Percentiles rank a stretch among this genome's conserved stretches.
These are phyloP conservation scores for Sporothrix schenckii DNA, from an alignment of 2,329 filamentous ascomycete genomes.

Conservation along the genomic window DNA sequence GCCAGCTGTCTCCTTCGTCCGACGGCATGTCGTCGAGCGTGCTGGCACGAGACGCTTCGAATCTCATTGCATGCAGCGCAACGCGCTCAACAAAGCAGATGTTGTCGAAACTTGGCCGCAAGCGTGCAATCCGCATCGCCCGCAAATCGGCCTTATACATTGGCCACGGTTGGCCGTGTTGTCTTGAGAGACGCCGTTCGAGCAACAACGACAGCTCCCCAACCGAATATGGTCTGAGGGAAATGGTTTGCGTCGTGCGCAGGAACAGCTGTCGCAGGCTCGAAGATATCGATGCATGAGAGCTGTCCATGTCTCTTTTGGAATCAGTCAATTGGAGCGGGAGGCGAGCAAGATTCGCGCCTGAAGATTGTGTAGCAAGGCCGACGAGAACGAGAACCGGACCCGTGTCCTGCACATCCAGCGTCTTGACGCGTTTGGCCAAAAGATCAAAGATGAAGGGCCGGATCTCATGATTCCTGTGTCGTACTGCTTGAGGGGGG, in stretches of 20 bases:
- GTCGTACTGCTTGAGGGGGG: neutral
- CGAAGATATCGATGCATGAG: neutral
- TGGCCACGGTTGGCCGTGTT: neutral
- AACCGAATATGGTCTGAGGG: neutral
- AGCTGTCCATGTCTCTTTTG: neutral
- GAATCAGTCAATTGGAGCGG: no score
- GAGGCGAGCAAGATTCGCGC: neutral
- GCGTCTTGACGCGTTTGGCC: neutral
- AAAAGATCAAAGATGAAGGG: neutral
- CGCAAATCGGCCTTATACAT: neutral
- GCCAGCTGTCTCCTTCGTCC: neutral
- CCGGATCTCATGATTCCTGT: neutral
- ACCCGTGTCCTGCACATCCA: neutral
- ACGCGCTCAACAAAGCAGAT: conserved; percentile 1
- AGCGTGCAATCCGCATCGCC: neutral
- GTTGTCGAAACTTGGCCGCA: conserved; percentile 4
- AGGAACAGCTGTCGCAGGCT: neutral
- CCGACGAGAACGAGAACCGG: neutral
- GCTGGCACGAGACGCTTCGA: neutral
- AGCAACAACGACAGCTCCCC: neutral
- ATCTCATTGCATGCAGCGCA: neutral
- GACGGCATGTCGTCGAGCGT: neutral
- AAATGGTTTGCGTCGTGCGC: neutral
- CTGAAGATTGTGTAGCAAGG: neutral
- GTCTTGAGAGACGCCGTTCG: neutral